Evolutionary conservation across 2,329 filamentous ascomycete genomes (phyloP).

Genomic region (Ascochyta lentis): DNA sequence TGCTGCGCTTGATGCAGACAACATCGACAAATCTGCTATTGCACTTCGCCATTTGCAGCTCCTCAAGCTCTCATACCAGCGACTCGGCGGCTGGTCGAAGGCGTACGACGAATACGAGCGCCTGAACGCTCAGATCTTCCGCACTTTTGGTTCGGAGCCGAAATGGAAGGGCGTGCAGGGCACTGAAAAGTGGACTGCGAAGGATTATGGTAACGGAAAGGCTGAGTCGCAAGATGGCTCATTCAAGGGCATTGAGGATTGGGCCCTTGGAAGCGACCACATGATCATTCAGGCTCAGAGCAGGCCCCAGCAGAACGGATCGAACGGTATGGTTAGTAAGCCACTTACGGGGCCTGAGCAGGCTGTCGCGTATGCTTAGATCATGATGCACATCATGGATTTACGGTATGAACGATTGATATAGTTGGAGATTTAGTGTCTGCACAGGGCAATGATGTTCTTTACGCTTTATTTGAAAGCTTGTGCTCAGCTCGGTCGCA

Average conservation of each 20-base stretch:
- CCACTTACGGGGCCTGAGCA: neutral
- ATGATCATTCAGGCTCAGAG: conserved; percentile 24
- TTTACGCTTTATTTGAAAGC: neutral
- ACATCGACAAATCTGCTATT: conserved; percentile 34
- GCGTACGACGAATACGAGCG: conserved; percentile 56
- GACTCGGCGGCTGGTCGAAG: conserved; percentile 56
- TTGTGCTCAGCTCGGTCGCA: neutral
- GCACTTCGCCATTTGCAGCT: conserved; percentile 48
- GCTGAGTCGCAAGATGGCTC: conserved; percentile 51
- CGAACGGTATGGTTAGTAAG: neutral
- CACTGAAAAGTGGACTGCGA: conserved; percentile 57
- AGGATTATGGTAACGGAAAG: conserved; percentile 55
- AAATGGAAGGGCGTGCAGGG: conserved; percentile 53
- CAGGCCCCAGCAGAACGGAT: neutral
- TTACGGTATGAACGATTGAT: too few species aligned
- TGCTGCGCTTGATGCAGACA: conserved; percentile 32
- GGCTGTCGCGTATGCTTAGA: conserved; percentile 6
- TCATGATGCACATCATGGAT: neutral
- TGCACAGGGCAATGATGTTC: neutral
- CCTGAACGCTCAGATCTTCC: conserved; percentile 55
- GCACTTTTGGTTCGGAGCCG: conserved; percentile 43
- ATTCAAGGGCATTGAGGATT: conserved; percentile 42
- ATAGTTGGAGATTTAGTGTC: too few species aligned
- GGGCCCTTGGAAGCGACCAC: conserved; percentile 38
- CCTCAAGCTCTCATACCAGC: conserved; percentile 51